These are phyloP conservation scores for Plasmodium yoelii DNA, from an alignment of 169 alveolate species.

Conservation along the genomic window DNA sequence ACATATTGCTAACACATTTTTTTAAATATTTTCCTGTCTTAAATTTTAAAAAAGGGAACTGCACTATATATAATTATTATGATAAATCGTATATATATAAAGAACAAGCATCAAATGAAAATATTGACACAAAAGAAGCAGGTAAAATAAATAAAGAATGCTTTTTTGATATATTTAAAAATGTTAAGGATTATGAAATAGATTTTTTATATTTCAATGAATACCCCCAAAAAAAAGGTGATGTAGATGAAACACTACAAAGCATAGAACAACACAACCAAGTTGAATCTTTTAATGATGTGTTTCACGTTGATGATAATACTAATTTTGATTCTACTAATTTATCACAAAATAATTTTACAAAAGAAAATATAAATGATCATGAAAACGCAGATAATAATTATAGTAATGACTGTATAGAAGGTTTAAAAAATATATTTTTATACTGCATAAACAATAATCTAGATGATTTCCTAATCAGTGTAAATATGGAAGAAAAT, in stretches of 20 bases:
- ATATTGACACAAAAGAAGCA: background rate
- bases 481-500: conserved; percentile 14
- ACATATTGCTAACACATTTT: conserved; percentile 66
- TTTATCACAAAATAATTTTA: background rate
- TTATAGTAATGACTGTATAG: background rate
- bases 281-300: conserved; percentile 23
- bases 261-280: conserved; percentile 23
- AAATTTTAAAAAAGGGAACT: conserved; percentile 30
- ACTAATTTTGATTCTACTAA: conserved; percentile 4
- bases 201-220: conserved; percentile 70
- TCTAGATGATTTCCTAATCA: conserved; percentile 19
- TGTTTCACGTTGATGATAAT: conserved; percentile 13
- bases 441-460: conserved; percentile 33
- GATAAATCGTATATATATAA: conserved; percentile 29
- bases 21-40: conserved; percentile 56
- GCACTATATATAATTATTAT: conserved; percentile 57
- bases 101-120: conserved; percentile 5
- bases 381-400: background rate
- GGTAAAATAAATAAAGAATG: background rate
- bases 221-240: background rate
- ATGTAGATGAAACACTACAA: conserved; percentile 25
- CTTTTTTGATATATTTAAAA: conserved; percentile 52
- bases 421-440: conserved; percentile 21
- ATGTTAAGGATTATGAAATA: conserved; percentile 55
- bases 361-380: background rate